These are phyloP conservation scores for Malassezia psittaci DNA, from an alignment of 1,284 basidiomycete species.

Conservation along the genomic window DNA sequence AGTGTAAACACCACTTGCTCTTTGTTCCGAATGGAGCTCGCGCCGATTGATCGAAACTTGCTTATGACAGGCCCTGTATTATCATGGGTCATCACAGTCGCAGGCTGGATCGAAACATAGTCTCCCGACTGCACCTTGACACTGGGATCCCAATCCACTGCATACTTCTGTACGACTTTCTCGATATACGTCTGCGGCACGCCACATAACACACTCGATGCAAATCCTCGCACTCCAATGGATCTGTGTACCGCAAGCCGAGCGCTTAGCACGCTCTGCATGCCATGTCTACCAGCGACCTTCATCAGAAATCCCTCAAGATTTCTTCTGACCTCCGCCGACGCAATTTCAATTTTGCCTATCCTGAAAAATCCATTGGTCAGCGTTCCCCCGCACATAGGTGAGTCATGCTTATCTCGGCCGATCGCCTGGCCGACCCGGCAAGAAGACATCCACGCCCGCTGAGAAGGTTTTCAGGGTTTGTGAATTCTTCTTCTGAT, in stretches of 20 bases:
- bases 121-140: slow-evolving; percentile 72
- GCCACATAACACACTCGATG: neutral
- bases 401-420: slow-evolving; percentile 1
- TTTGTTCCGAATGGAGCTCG: slow-evolving; percentile 70
- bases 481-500: neutral
- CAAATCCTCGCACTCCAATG: neutral
- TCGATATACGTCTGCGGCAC: slow-evolving; percentile 74
- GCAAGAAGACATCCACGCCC: neutral
- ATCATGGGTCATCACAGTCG: slow-evolving; percentile 68
- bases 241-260: neutral
- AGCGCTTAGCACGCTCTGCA: neutral
- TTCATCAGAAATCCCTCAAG: neutral
- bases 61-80: slow-evolving; percentile 96
- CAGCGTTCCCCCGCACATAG: neutral
- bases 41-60: slow-evolving; percentile 82
- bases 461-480: neutral
- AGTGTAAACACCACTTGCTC: slow-evolving; percentile 87
- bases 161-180: slow-evolving; percentile 94
- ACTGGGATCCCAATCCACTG: slow-evolving; percentile 66
- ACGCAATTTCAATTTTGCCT: too few species aligned
- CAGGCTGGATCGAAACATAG: slow-evolving; percentile 96
- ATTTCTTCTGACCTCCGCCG: too few species aligned
- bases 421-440: neutral
- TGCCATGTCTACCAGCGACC: neutral
- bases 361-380: neutral